These are phyloP conservation scores for Lactifluus subvellereus DNA, from an alignment of 768 basidiomycete species.

Conservation along the genomic window DNA sequence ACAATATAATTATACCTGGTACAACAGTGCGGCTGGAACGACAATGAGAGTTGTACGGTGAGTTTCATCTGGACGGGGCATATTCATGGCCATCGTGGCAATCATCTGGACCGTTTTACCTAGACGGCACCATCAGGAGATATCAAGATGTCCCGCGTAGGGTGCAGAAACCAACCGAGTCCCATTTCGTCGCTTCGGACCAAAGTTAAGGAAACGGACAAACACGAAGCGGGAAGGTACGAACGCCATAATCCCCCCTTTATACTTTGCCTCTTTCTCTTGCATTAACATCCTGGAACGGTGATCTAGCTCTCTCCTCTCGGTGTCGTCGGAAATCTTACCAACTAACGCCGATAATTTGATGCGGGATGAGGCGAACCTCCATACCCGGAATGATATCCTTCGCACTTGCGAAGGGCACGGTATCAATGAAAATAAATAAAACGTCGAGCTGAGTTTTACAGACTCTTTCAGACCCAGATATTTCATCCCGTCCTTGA, in stretches of 20 bases:
- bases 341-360: conserved; percentile 75
- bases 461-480: conserved; percentile 47
- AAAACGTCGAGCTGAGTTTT: neutral
- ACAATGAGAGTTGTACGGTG: conserved; percentile 62
- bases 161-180: conserved; percentile 32
- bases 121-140: conserved; percentile 22
- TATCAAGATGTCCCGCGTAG: neutral
- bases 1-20: conserved; percentile 42
- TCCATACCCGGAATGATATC: conserved; percentile 64
- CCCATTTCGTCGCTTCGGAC: conserved; percentile 61
- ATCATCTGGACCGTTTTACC: conserved; percentile 79
- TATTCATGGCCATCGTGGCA: conserved; percentile 67
- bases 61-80: conserved; percentile 42
- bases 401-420: conserved; percentile 35
- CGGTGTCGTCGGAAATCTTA: conserved; percentile 25
- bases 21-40: conserved; percentile 68
- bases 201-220: neutral
- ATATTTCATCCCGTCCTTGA: conserved; percentile 46
- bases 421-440: neutral
- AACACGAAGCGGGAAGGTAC: conserved; percentile 24
- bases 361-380: conserved; percentile 65
- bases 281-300: conserved; percentile 59
- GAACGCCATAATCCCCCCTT: conserved; percentile 60
- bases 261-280: conserved; percentile 42
- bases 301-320: no score